Percentiles rank a stretch among this genome's conserved stretches.
Conservation (phyloP, 257 asterid species). For the Solanum chaucha region DNA sequence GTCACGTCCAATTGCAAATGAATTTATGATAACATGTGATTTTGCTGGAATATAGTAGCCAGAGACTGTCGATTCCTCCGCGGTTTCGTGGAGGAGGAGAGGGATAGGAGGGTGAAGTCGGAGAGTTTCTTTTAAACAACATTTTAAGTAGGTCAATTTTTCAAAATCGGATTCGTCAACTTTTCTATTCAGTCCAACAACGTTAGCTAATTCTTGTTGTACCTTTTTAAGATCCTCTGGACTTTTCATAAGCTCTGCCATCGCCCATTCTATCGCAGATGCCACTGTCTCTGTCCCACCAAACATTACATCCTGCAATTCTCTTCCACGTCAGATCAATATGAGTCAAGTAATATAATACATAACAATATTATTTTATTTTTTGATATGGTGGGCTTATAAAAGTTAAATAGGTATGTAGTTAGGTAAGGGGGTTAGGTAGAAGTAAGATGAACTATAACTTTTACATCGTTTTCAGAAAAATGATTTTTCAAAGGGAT, state of each 20-base stretch:
- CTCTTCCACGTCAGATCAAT: rapidly evolving
- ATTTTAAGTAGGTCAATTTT: slow-evolving; percentile 43
- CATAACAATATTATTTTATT: background rate
- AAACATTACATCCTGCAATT: slow-evolving; percentile 68
- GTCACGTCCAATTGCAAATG: slow-evolving; percentile 85
- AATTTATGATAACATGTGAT: slow-evolving; percentile 63
- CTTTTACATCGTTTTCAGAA: background rate
- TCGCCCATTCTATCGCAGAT: slow-evolving; percentile 86
- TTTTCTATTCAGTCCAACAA: slow-evolving; percentile 52
- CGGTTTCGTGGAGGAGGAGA: slow-evolving; percentile 81
- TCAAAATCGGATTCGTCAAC: slow-evolving; percentile 69
- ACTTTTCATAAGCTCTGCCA: slow-evolving; percentile 65
- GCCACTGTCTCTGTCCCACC: slow-evolving; percentile 95
- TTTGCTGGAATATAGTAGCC: slow-evolving; percentile 59
- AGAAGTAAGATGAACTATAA: background rate
- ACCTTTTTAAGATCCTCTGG: slow-evolving; percentile 59
- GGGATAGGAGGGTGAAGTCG: slow-evolving; percentile 94
- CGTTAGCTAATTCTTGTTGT: slow-evolving; percentile 57
- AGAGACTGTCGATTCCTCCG: slow-evolving; percentile 36
- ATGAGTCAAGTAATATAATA: too few species aligned
- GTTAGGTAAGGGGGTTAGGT: background rate
- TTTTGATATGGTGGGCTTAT: too few species aligned
- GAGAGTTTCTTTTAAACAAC: slow-evolving; percentile 66
- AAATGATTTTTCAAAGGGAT: background rate
- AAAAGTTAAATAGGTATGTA: background rate